These are phyloP conservation scores for Aspergillus homomorphus DNA, from an alignment of 495 filamentous ascomycete species.

Conservation along the genomic window DNA sequence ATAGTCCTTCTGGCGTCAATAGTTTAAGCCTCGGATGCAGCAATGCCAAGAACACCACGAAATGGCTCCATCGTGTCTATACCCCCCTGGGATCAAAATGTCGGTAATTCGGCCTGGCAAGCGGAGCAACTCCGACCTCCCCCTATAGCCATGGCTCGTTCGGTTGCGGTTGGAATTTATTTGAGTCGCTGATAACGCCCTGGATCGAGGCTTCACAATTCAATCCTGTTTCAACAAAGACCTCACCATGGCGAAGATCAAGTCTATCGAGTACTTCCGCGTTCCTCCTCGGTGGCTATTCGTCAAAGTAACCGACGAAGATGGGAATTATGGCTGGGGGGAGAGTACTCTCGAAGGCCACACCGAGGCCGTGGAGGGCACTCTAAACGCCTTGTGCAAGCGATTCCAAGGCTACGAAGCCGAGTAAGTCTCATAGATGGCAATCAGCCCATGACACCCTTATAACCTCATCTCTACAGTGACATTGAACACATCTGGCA, in stretches of 20 bases:
- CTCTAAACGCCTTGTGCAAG: slow-evolving; percentile 62
- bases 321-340: slow-evolving; percentile 68
- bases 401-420: slow-evolving; percentile 68
- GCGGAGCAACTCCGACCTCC: slow-evolving; percentile 18
- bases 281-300: slow-evolving; percentile 76
- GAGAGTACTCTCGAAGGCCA: slow-evolving; percentile 77
- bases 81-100: neutral
- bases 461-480: slow-evolving; percentile 34
- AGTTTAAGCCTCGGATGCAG: neutral
- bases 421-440: slow-evolving; percentile 48
- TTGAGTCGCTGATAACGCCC: neutral
- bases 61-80: neutral
- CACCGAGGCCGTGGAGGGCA: slow-evolving; percentile 71
- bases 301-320: slow-evolving; percentile 68
- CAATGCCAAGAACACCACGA: neutral
- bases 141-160: neutral
- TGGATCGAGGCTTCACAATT: neutral
- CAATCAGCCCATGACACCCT: neutral
- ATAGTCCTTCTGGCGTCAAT: neutral
- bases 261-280: slow-evolving; percentile 69
- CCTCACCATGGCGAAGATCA: slow-evolving; percentile 60
- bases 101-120: slow-evolving; percentile 12
- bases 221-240: neutral
- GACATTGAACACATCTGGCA: slow-evolving; percentile 85
- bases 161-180: neutral